Evolutionary conservation across 1,139 yeast species (phyloP), one percentile per base, ranked within the genome.

Genomic region (Diutina pseudorugosa): DNA sequence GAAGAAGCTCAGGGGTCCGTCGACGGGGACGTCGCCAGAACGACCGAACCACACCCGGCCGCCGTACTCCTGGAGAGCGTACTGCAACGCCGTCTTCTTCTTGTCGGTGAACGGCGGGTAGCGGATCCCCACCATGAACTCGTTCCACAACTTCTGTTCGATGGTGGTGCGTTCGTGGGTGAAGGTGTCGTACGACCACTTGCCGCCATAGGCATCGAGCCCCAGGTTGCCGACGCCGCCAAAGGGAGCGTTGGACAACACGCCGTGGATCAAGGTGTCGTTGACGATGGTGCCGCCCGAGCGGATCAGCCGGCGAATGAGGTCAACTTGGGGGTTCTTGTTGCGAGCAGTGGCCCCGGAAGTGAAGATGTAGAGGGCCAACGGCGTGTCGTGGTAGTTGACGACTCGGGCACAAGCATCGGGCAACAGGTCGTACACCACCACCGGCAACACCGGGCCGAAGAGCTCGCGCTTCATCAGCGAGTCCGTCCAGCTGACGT

Each of bases 181-280:
- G 62, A 91, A 91, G 16, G 85, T 72, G 54, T 79, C 75, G 69
- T 83, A 84, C 0, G 95, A 87, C 63, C 70, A 75, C 56, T 68
- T 69, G 4, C 97, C 96, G 62, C 91, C 97, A 68, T 90, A 90
- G 36, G 82, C 77, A 12, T 91, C 91, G 53, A 72, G 69, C 0
- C 98, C 98, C 0, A 96, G 87, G 33, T 68, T 65, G 19, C 98
- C 97, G 55, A 90, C 69, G 42, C 98, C 98, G 45, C 98, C 98
- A 68, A 93, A 91, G 33, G 98, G 98, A 6, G 89, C 79, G 55
- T 76, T 75, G n/a, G 74, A 59, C 54, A 87, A 73, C 0, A 80
- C 91, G 48, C 80, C 90, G 57, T 90, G 96, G 61, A 88, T 58
- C 53, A 89, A 55, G 1, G 83, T 76, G 57, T 91, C 97, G 62